phyloP scores from a whole-genome alignment of 2,329 filamentous ascomycete species.

The Venturia asperata region DNA sequence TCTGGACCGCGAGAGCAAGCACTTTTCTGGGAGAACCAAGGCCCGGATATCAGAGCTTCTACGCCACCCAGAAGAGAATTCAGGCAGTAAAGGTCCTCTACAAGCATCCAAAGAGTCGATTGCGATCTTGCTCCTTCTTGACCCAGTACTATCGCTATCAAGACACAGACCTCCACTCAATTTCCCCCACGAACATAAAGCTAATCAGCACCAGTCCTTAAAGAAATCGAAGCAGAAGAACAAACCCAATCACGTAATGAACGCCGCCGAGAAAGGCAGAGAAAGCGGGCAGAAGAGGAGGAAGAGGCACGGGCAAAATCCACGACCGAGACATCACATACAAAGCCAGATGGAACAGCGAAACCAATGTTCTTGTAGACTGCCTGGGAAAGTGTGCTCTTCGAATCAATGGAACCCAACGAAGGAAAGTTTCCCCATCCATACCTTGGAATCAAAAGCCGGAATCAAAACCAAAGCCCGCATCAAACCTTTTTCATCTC shows the following conservation, averaged over 20 bases:
- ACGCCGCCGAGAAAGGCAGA: slow-evolving; percentile 6
- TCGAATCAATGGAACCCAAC: no score
- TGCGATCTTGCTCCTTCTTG: no score
- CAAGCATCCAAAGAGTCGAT: no score
- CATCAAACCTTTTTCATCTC: neutral
- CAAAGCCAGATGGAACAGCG: neutral
- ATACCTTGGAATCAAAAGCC: neutral
- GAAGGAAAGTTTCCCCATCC: no score
- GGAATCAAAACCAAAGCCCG: neutral
- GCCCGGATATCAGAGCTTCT: no score
- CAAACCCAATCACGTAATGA: slow-evolving; percentile 2
- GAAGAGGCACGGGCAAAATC: neutral
- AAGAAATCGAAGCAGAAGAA: slow-evolving; percentile 18
- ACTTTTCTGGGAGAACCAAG: neutral
- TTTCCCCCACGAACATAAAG: neutral
- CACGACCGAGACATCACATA: neutral
- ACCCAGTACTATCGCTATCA: neutral
- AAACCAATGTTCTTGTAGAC: slow-evolving; percentile 12
- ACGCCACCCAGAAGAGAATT: no score
- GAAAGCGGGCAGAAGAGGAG: neutral
- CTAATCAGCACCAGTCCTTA: slow-evolving; percentile 5
- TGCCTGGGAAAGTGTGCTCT: no score
- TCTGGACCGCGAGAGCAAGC: neutral
- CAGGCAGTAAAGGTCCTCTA: no score
- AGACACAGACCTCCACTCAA: neutral